A percentile compares a stretch with the other conserved stretches of the same genome.
Conservation (phyloP, 2,329 filamentous ascomycete species). For the Alternaria sp. region DNA sequence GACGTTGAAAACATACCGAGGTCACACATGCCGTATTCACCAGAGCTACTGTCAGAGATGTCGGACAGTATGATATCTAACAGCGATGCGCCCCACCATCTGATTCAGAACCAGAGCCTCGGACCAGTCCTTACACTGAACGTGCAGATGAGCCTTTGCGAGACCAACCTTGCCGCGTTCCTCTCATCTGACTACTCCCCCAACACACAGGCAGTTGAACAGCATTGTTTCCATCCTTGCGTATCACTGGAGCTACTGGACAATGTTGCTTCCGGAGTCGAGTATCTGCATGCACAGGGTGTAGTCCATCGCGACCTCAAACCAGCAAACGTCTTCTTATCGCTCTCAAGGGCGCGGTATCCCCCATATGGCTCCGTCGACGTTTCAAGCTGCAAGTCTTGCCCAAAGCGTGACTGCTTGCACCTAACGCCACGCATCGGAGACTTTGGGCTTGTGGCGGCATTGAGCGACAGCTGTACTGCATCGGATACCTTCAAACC, state of each 20-base stretch:
- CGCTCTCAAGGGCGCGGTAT: conserved; percentile 50
- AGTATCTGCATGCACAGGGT: conserved; percentile 69
- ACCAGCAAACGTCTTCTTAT: conserved; percentile 73
- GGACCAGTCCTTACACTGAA: conserved; percentile 62
- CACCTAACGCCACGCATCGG: conserved; percentile 70
- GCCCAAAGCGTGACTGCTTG: conserved; percentile 45
- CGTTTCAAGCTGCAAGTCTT: conserved; percentile 58
- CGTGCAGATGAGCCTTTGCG: conserved; percentile 74
- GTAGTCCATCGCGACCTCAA: conserved; percentile 75
- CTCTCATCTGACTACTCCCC: conserved; percentile 50
- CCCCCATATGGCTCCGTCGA: conserved; percentile 58
- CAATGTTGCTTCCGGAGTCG: conserved; percentile 68
- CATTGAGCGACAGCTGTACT: conserved; percentile 54
- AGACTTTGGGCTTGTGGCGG: conserved; percentile 72
- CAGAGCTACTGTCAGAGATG: conserved; percentile 28
- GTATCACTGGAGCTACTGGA: conserved; percentile 67
- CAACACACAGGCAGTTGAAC: conserved; percentile 34
- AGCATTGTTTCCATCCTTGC: conserved; percentile 70
- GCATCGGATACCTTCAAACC: conserved; percentile 48
- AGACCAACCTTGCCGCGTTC: conserved; percentile 68
- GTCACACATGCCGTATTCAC: conserved; percentile 32
- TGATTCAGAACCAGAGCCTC: conserved; percentile 27
- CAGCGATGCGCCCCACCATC: conserved; percentile 40
- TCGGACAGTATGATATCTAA: conserved; percentile 51
- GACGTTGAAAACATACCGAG: conserved; percentile 60